These are phyloP conservation scores for Penicillium bialowiezense DNA, from an alignment of 495 filamentous ascomycete species.

Conservation along the genomic window DNA sequence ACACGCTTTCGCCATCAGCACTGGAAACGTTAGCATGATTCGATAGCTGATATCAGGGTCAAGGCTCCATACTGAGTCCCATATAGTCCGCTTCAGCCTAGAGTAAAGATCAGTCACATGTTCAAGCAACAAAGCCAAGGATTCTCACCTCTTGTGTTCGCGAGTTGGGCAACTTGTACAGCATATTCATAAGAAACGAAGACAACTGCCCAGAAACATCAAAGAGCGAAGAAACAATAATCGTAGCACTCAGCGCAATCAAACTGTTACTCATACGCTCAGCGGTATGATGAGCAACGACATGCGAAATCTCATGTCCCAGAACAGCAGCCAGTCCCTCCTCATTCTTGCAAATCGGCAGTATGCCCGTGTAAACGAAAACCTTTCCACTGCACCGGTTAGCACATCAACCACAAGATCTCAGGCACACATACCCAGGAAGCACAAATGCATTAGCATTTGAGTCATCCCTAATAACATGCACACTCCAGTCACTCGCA, in stretches of 20 bases:
- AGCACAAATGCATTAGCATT: conserved; percentile 83
- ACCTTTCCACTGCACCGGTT: conserved; percentile 66
- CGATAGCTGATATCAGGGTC: conserved; percentile 17
- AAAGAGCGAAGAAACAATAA: conserved; percentile 48
- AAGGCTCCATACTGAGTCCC: conserved; percentile 56
- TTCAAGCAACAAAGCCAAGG: background rate
- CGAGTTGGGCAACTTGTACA: conserved; percentile 66
- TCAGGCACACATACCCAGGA: conserved; percentile 55
- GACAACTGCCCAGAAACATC: conserved; percentile 45
- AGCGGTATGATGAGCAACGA: conserved; percentile 73
- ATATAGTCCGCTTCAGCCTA: conserved; percentile 80
- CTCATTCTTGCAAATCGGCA: conserved; percentile 68
- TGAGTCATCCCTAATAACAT: conserved; percentile 70
- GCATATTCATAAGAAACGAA: conserved; percentile 53
- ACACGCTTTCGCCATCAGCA: conserved; percentile 63
- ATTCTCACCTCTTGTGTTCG: conserved; percentile 60
- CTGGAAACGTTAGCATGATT: conserved; percentile 27
- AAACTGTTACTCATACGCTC: conserved; percentile 69
- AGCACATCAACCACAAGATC: conserved; percentile 1
- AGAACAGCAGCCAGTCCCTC: conserved; percentile 80
- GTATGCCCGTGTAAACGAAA: conserved; percentile 83
- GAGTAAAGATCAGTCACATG: background rate
- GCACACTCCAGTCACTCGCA: conserved; percentile 75
- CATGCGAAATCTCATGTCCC: conserved; percentile 94
- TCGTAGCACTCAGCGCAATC: conserved; percentile 52